Evolutionary conservation across 371 early-diverging fungal species (phyloP), one percentile per base, ranked within the genome.

Genomic region (Dichotomocladium elegans): DNA sequence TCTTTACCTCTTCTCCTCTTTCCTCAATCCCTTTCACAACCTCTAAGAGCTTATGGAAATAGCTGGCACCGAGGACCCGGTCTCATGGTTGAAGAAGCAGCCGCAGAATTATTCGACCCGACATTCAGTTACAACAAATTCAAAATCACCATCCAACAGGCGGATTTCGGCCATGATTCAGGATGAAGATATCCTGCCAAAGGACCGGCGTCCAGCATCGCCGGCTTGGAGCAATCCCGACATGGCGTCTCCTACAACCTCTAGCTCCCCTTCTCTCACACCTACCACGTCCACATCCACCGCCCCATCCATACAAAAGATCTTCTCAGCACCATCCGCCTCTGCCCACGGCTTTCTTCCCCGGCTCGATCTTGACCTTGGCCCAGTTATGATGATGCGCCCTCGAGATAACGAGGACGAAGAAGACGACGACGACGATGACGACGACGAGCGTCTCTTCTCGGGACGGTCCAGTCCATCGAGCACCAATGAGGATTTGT

Each of bases 331-430:
- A n/a, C n/a, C 37, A 9, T n/a, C n/a, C 21, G 37, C 17, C 15
- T 17, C 6, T 15, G 37, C 21, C 15, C 31, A 31, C 3, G 35
- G 35, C n/a, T 48, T 48, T 25, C 31, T 48, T 33, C 35, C 35
- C 6, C 35, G 9, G 25, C 49, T 34, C 12, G 35, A 48, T 25
- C 31, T 48, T 6, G 49, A 48, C n/a, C 35, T 31, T n/a, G n/a
- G 17, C n/a, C 37, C 37, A n/a, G n/a, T n/a, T n/a, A 19, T 48
- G 19, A 35, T 33, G 14, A 33, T 48, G 6, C 49, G 25, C 9
- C 49, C 49, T 9, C 19, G 33, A 26, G 41, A 51, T 17, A 35
- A 37, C 9, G 41, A 41, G 29, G 41, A 51, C 26, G 41, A 41
- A 28, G 37, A 53, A n/a, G 43, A 46, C 27, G 22, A 54, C 6